Conservation (phyloP, 805 yeast species). For the Metschnikowia cerradonensis region DNA sequence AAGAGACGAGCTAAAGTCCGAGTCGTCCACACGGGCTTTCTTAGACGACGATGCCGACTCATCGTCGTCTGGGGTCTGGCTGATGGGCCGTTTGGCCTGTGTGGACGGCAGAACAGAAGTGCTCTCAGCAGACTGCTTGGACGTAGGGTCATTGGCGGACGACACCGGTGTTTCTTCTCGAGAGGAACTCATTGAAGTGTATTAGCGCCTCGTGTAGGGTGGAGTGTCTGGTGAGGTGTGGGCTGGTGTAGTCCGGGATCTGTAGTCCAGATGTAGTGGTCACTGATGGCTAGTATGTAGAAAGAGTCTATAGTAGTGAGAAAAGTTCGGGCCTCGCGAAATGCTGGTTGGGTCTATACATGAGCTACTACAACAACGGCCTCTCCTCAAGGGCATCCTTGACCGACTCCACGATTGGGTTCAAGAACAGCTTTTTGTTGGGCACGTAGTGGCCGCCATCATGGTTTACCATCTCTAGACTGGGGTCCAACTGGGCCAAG, state of each 20-base stretch:
- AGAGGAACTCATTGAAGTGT: background rate
- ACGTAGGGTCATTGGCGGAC: background rate
- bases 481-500: constrained; percentile 20
- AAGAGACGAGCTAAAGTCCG: constrained; percentile 14
- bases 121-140: background rate
- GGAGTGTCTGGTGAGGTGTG: background rate
- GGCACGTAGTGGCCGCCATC: constrained; percentile 40
- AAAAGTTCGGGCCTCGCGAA: background rate
- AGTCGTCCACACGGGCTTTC: constrained; percentile 5
- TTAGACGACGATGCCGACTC: background rate
- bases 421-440: constrained; percentile 21
- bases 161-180: background rate
- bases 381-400: constrained; percentile 14
- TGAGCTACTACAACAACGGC: background rate
- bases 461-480: constrained; percentile 18
- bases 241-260: no score
- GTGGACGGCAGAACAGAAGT: background rate
- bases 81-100: background rate
- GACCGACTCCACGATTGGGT: constrained; percentile 17
- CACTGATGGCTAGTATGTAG: background rate
- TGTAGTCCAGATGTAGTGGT: no score
- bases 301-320: background rate
- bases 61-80: background rate
- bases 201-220: no score
- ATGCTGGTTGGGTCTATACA: background rate